These are phyloP conservation scores for Piper betle DNA, from an alignment of 164 flowering plant genomes.

Conservation along the genomic window DNA sequence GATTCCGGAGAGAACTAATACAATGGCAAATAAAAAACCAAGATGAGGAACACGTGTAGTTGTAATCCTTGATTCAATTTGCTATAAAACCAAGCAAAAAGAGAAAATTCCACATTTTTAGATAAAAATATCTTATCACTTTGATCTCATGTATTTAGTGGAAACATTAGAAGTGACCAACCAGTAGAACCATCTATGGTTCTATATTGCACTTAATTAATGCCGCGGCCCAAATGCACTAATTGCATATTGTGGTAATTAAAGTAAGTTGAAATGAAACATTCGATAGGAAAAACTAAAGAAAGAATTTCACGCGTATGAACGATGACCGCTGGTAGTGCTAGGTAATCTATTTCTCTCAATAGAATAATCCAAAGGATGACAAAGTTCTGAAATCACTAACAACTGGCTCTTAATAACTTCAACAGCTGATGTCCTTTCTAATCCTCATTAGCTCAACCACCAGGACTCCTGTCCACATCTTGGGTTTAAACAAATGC, in stretches of 20 bases:
- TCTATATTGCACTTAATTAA: not conserved
- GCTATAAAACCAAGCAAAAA: too few species aligned
- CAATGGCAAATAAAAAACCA: too few species aligned
- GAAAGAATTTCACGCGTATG: not conserved
- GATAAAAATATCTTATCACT: too few species aligned
- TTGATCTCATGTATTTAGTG: too few species aligned
- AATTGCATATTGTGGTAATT: not conserved
- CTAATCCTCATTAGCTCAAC: not conserved
- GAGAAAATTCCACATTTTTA: too few species aligned
- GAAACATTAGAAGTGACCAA: not conserved
- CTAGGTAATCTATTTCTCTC: not conserved
- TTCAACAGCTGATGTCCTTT: not conserved
- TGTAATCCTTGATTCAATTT: too few species aligned
- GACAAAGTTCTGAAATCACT: not conserved
- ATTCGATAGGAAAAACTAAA: too few species aligned
- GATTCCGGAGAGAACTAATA: too few species aligned
- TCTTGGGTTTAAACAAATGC: not conserved
- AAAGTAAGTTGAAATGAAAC: too few species aligned
- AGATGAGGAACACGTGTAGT: too few species aligned
- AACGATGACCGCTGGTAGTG: constrained; percentile 4
- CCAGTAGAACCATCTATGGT: not conserved
- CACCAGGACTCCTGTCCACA: not conserved
- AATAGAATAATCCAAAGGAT: not conserved
- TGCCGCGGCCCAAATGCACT: not conserved
- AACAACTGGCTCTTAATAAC: not conserved